Conservation (phyloP, 2,329 filamentous ascomycete species). For the Teratosphaeria nubilosa region DNA sequence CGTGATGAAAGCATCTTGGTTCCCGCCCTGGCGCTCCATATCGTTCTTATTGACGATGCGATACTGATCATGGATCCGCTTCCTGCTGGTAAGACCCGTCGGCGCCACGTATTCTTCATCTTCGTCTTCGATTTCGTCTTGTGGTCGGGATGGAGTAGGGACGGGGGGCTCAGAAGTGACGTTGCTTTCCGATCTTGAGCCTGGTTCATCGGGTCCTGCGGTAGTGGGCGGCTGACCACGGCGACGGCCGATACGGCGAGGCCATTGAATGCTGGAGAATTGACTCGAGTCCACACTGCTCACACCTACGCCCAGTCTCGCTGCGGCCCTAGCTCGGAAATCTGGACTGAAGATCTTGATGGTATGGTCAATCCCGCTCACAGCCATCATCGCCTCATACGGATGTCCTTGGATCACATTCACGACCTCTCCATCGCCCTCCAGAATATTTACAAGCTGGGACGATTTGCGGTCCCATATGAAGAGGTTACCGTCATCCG, state of each 20-base stretch:
- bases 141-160: neutral
- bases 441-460: conserved; percentile 53
- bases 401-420: conserved; percentile 60
- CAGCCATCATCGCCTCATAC: conserved; percentile 56
- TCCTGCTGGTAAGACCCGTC: conserved; percentile 45
- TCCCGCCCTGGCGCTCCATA: conserved; percentile 47
- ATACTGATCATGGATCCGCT: conserved; percentile 50
- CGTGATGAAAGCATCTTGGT: conserved; percentile 48
- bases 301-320: conserved; percentile 49
- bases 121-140: conserved; percentile 19
- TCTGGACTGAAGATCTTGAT: conserved; percentile 60
- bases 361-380: conserved; percentile 57
- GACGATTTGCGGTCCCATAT: conserved; percentile 58
- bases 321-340: conserved; percentile 45
- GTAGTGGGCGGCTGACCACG: neutral
- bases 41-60: conserved; percentile 55
- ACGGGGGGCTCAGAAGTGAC: conserved; percentile 20
- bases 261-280: conserved; percentile 32
- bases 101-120: conserved; percentile 30
- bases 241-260: conserved; percentile 9
- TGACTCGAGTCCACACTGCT: conserved; percentile 35
- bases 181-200: neutral
- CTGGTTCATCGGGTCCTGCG: neutral
- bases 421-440: conserved; percentile 59
- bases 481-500: conserved; percentile 57